These are phyloP conservation scores for Butyriboletus loyo DNA, from an alignment of 768 basidiomycete genomes.

Conservation along the genomic window DNA sequence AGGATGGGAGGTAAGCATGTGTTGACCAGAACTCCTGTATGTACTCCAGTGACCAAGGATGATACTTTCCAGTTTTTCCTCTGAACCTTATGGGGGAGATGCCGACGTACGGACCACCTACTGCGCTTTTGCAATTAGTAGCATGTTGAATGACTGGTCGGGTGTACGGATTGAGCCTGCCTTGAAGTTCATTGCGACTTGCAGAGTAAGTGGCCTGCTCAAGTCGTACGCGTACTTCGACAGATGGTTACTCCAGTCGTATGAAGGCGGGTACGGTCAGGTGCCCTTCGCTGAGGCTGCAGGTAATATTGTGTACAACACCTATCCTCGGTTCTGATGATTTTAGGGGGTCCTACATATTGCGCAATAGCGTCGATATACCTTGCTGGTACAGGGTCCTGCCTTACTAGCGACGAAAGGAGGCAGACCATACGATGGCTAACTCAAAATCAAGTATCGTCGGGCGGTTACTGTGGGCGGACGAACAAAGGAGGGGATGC, in stretches of 20 bases:
- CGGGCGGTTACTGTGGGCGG: conserved; percentile 85
- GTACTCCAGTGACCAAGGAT: background rate
- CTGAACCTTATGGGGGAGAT: conserved; percentile 64
- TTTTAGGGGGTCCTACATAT: conserved; percentile 87
- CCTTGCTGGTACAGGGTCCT: conserved; percentile 37
- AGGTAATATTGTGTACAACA: conserved; percentile 45
- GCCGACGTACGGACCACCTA: conserved; percentile 82
- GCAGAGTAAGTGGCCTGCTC: conserved; percentile 52
- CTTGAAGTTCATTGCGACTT: conserved; percentile 60
- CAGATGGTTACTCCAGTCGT: conserved; percentile 51
- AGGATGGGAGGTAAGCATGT: conserved; percentile 71
- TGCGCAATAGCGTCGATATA: conserved; percentile 78
- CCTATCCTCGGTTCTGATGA: background rate
- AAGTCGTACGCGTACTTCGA: background rate
- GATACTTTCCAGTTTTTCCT: conserved; percentile 56
- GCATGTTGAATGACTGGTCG: conserved; percentile 78
- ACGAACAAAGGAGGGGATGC: conserved; percentile 87
- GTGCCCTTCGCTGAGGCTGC: conserved; percentile 79
- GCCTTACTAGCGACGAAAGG: conserved; percentile 38
- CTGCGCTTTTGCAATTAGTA: conserved; percentile 81
- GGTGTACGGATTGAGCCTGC: conserved; percentile 63
- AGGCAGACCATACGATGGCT: conserved; percentile 73
- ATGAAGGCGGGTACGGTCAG: conserved; percentile 93
- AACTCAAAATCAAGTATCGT: conserved; percentile 55
- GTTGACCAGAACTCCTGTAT: conserved; percentile 9